Conservation (phyloP, 2,329 filamentous ascomycete genomes). For the Xylariaceae sp. region DNA sequence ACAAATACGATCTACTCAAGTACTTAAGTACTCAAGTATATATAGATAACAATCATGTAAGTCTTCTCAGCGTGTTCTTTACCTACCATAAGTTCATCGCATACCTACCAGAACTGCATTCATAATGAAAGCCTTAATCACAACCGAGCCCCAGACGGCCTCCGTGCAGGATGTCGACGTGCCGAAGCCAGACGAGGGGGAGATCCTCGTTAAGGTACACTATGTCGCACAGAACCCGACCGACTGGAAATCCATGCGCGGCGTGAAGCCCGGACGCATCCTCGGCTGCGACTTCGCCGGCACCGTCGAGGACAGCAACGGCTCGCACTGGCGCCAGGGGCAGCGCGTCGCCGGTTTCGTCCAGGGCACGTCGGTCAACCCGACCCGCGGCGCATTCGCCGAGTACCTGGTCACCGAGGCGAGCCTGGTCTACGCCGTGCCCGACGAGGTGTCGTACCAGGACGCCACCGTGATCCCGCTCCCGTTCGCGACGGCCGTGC, state of each 20-base stretch:
- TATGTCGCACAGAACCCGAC: slow-evolving; percentile 41
- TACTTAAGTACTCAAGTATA: too few relatives aligned
- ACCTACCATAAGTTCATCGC: too few relatives aligned
- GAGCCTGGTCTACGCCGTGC: slow-evolving; percentile 35
- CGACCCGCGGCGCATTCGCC: slow-evolving; percentile 35
- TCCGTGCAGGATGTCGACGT: slow-evolving; percentile 35
- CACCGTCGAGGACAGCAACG: slow-evolving; percentile 34
- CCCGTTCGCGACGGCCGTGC: slow-evolving; percentile 50
- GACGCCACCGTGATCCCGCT: slow-evolving; percentile 36
- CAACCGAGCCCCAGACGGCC: slow-evolving; percentile 32
- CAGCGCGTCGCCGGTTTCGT: slow-evolving; percentile 41
- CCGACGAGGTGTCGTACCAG: slow-evolving; percentile 31
- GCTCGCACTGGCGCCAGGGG: slow-evolving; percentile 34
- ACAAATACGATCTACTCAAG: too few relatives aligned
- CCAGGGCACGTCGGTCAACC: slow-evolving; percentile 31
- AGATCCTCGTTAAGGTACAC: slow-evolving; percentile 39
- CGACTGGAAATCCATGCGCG: slow-evolving; percentile 36
- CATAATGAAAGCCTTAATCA: slow-evolving; percentile 45
- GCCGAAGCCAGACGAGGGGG: slow-evolving; percentile 34
- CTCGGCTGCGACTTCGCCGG: slow-evolving; percentile 42
- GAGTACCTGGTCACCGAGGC: slow-evolving; percentile 34
- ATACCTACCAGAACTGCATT: slow-evolving; percentile 4
- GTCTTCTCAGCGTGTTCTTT: too few relatives aligned
- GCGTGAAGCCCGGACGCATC: slow-evolving; percentile 28
- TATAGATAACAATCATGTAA: too few relatives aligned